Base-by-base conservation (phyloP, 2,329 filamentous ascomycete genomes). In the Dactylellina sp. region DNA sequence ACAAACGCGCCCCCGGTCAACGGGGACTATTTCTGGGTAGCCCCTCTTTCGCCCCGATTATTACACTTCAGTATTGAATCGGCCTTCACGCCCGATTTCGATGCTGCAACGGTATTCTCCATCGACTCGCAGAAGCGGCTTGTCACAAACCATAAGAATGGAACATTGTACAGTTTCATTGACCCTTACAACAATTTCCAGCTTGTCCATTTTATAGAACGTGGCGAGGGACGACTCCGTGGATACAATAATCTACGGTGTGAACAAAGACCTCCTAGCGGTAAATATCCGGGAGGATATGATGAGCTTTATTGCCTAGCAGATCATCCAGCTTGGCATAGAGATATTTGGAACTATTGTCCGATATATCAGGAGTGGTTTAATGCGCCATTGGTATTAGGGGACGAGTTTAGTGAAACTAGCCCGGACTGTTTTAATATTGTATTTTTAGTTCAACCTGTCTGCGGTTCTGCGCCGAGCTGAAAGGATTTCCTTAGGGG, bases 231-330 rank as follows among this genome's bases (percentile, higher is more conserved):
- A 20, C 14, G 6, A 14, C 9, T 5, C 0, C 50, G 59, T 1
- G 22, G 14, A 0, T 71, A 64, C 11, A 18, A 37, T n/a, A 57
- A 53, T 28, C 7, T 64, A 9, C 44, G 52, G 11, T 71, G 66
- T 28, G 35, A 63, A 7, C 2, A 42, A 24, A 49, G 25, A 11
- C 59, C 66, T 7, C 22, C 66, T n/a, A 71, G 66, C 20, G 66
- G 66, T 9, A 71, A 32, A 2, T 71, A 37, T 35, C 50, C 59
- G 1, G 66, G 59, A 9, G 46, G n/a, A 1, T 71, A 64, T 40
- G 16, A 22, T 2, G 66, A 71, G 52, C 11, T 71, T 22, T 71
- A 63, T 37, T 71, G 66, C 64, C 4, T 59, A 14, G 59, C 66
- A 9, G 52, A 57, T 32, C 59, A 59, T 6, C n/a, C n/a, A n/a